phyloP scores from a whole-genome alignment of 2,329 filamentous ascomycete genomes.

The Penicillium sp. region DNA sequence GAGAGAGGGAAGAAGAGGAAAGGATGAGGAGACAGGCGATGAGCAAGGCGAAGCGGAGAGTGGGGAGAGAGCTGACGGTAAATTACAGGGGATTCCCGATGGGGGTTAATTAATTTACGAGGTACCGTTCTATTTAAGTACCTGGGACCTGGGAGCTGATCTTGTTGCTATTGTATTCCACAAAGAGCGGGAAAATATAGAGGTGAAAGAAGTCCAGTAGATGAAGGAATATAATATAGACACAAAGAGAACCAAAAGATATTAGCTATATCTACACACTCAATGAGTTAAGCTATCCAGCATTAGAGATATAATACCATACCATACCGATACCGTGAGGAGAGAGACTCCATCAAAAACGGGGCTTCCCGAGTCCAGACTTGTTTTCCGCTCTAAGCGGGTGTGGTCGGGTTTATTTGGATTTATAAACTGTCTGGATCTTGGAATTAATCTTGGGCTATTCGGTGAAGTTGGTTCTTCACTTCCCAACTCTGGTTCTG shows the following conservation, averaged over 20 bases:
- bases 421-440: background rate
- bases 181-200: background rate
- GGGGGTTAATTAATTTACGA: background rate
- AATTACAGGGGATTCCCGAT: slow-evolving; percentile 25
- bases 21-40: slow-evolving; percentile 12
- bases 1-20: slow-evolving; percentile 11
- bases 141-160: too few relatives aligned
- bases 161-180: background rate
- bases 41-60: slow-evolving; percentile 28
- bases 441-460: too few relatives aligned
- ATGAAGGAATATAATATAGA: too few relatives aligned
- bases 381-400: slow-evolving; percentile 13
- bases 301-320: background rate
- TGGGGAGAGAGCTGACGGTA: slow-evolving; percentile 28
- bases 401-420: slow-evolving; percentile 18
- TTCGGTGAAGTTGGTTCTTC: too few relatives aligned
- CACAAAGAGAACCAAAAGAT: too few relatives aligned
- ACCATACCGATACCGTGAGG: slow-evolving; percentile 8
- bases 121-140: background rate
- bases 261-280: too few relatives aligned
- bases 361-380: slow-evolving; percentile 24
- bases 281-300: too few relatives aligned
- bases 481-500: too few relatives aligned
- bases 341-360: slow-evolving; percentile 9
- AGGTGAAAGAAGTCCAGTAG: too few relatives aligned